phyloP scores from a whole-genome alignment of 495 filamentous ascomycete genomes.

The Xylaria sp. region DNA sequence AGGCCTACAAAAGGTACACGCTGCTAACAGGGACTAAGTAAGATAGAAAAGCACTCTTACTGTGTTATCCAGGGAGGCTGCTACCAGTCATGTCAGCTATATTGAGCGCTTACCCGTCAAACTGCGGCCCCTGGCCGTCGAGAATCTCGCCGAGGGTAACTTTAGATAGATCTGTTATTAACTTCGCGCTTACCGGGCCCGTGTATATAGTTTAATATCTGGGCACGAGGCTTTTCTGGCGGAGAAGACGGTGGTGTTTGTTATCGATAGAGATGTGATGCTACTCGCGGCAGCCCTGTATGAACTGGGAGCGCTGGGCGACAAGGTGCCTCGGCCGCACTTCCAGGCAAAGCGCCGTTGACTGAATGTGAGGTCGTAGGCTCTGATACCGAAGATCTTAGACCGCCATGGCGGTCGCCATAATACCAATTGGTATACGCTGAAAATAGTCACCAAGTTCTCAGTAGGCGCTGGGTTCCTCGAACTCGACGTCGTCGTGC shows the following conservation, averaged over 20 bases:
- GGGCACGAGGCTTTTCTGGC: background rate
- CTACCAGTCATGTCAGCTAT: background rate
- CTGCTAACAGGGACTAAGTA: background rate
- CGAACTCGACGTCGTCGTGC: background rate
- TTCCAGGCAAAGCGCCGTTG: background rate
- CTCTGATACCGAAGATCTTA: background rate
- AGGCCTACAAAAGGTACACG: background rate
- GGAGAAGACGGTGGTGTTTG: background rate
- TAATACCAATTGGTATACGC: background rate
- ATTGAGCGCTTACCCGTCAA: conserved; percentile 1
- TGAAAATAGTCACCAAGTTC: background rate
- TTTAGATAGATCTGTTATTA: background rate
- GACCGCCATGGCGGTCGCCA: background rate
- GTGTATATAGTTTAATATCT: background rate
- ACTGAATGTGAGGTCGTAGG: background rate
- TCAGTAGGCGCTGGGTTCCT: background rate
- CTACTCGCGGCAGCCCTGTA: background rate
- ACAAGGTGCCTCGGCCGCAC: background rate
- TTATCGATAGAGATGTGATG: background rate
- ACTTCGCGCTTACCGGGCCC: conserved; percentile 8
- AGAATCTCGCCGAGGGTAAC: background rate
- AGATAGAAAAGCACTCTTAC: background rate
- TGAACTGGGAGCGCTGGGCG: background rate
- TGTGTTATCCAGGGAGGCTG: background rate
- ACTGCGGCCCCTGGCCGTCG: background rate